phyloP scores from a whole-genome alignment of 2,329 filamentous ascomycete genomes.

The Emericellopsis atlantica region DNA sequence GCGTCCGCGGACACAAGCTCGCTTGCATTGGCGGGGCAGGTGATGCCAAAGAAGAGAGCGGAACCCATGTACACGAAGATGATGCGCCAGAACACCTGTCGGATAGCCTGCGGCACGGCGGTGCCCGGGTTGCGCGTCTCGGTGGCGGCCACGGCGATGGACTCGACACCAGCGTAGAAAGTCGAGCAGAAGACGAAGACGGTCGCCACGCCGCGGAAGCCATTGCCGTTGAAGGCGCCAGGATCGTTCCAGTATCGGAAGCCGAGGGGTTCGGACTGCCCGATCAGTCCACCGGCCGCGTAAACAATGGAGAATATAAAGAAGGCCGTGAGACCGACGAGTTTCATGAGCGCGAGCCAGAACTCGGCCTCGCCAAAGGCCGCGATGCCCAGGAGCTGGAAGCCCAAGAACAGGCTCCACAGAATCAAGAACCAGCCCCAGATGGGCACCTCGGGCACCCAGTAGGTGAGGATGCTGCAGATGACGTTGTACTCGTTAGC shows the following conservation, averaged over 20 bases:
- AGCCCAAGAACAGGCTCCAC: constrained; percentile 55
- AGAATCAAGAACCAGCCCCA: constrained; percentile 65
- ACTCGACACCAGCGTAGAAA: constrained; percentile 56
- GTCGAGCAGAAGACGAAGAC: constrained; percentile 59
- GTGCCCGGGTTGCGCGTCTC: constrained; percentile 45
- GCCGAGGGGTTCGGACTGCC: constrained; percentile 44
- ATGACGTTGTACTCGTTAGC: constrained; percentile 62
- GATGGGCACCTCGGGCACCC: constrained; percentile 46
- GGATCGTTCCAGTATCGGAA: constrained; percentile 63
- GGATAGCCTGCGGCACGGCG: constrained; percentile 44
- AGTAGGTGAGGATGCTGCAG: constrained; percentile 52
- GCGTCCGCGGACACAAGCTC: constrained; percentile 48
- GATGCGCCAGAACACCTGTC: constrained; percentile 49
- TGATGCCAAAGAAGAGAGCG: constrained; percentile 64
- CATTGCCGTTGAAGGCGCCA: constrained; percentile 54
- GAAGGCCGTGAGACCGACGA: constrained; percentile 56
- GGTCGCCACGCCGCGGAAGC: constrained; percentile 51
- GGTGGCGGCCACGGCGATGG: constrained; percentile 49
- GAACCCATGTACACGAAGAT: constrained; percentile 54
- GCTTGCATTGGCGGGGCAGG: constrained; percentile 55
- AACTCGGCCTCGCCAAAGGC: constrained; percentile 72
- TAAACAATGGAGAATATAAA: constrained; percentile 66
- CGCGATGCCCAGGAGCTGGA: constrained; percentile 61
- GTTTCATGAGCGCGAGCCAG: constrained; percentile 63
- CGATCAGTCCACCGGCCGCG: constrained; percentile 52